A percentile compares a stretch with the other conserved stretches of the same genome.
Evolutionary conservation across 2,329 filamentous ascomycete genomes (phyloP).

Genomic region (Talaromyces amestolkiae): DNA sequence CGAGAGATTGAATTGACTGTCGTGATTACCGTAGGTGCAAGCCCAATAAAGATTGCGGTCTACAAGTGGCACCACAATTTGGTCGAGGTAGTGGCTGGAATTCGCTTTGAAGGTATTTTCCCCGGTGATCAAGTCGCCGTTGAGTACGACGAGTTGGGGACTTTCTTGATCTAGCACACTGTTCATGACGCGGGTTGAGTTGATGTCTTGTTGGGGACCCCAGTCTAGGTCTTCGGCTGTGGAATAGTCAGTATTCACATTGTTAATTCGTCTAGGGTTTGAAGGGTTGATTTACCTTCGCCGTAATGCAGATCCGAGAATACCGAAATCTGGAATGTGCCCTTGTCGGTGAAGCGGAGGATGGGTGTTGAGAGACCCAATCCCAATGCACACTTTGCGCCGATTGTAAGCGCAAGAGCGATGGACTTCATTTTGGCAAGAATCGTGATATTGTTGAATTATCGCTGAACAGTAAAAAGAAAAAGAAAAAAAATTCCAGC

Average conservation of each 20-base stretch:
- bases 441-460: background rate
- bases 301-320: slow-evolving; percentile 72
- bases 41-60: slow-evolving; percentile 59
- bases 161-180: slow-evolving; percentile 11
- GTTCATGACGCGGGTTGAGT: slow-evolving; percentile 18
- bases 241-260: background rate
- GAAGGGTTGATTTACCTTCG: slow-evolving; percentile 51
- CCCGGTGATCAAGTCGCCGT: slow-evolving; percentile 69
- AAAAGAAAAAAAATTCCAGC: background rate
- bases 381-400: background rate
- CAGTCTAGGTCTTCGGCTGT: slow-evolving; percentile 17
- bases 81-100: slow-evolving; percentile 57
- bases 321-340: slow-evolving; percentile 53
- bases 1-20: slow-evolving; percentile 59
- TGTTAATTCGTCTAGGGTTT: background rate
- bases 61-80: slow-evolving; percentile 59
- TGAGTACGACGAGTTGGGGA: slow-evolving; percentile 63
- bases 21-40: slow-evolving; percentile 70
- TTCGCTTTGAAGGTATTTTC: slow-evolving; percentile 60
- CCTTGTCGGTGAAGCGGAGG: slow-evolving; percentile 28
- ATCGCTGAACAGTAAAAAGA: background rate
- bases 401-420: background rate
- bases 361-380: slow-evolving; percentile 1
- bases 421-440: background rate
- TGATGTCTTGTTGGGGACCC: slow-evolving; percentile 18